Percentiles rank a stretch among this genome's conserved stretches.
phyloP scores from a whole-genome alignment of 1,139 yeast species.

The Candida sojae region DNA sequence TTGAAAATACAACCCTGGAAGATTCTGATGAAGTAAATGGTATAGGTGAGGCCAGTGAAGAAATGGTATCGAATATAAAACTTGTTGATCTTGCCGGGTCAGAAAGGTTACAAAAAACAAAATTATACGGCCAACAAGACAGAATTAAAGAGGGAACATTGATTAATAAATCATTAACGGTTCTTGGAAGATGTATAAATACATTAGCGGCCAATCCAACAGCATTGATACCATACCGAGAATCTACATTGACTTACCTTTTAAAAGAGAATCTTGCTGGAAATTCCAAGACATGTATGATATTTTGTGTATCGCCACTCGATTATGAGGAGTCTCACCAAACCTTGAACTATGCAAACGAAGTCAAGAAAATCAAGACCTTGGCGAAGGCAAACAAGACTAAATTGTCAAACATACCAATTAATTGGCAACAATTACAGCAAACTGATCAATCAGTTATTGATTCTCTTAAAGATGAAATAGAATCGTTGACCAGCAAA shows the following conservation, averaged over 20 bases:
- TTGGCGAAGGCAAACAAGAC: conserved; percentile 51
- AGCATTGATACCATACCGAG: conserved; percentile 64
- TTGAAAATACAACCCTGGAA: conserved; percentile 18
- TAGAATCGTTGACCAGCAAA: conserved; percentile 29
- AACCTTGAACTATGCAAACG: conserved; percentile 73
- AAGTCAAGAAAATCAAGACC: conserved; percentile 70
- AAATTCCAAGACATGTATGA: conserved; percentile 73
- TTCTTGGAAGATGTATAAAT: conserved; percentile 74
- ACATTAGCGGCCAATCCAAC: conserved; percentile 31
- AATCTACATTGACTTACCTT: conserved; percentile 70
- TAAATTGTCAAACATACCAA: conserved; percentile 29
- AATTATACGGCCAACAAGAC: conserved; percentile 57
- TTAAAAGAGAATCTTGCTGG: conserved; percentile 74
- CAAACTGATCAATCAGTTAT: conserved; percentile 30
- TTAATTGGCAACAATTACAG: conserved; percentile 35
- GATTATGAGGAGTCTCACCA: conserved; percentile 75
- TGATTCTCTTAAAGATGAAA: conserved; percentile 32
- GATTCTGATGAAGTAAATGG: conserved; percentile 11
- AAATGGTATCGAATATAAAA: conserved; percentile 58
- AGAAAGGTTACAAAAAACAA: conserved; percentile 65
- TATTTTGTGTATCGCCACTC: conserved; percentile 74
- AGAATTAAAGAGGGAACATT: conserved; percentile 73
- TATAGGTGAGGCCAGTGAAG: conserved; percentile 55
- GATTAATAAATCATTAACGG: conserved; percentile 74
- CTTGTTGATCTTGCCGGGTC: conserved; percentile 84